Evolutionary conservation across 768 basidiomycete genomes (phyloP), one percentile per base, ranked within the genome.

Genomic region (Panellus pusillus): DNA sequence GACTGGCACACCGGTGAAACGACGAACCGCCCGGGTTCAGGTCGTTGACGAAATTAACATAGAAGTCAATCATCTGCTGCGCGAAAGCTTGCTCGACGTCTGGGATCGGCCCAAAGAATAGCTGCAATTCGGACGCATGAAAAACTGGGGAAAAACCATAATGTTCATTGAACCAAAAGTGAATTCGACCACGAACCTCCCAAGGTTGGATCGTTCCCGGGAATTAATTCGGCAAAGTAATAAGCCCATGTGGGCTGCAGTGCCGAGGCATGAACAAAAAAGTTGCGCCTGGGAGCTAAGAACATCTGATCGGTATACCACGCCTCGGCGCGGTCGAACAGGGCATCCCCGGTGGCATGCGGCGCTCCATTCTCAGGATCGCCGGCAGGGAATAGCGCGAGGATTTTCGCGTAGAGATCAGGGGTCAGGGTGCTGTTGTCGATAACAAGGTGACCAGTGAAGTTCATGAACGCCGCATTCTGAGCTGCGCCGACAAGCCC

Each of bases 291-390:
- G 0, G 80, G 73, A 0, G 77, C 71, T 29, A 84, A 67, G 63
- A 74, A 86, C 79, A 83, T 83, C 47, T 73, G 68, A 55, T 80
- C 81, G 1, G 79, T 79, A 57, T 84, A 86, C 78, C 79, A 86
- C 0, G 82, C 71, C 41, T 67, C 77, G 0, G 73, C 78, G 41
- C 83, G 66, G 59, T 85, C 83, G 50, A 80, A 85, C 7, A 85
- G 68, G 7, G 77, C 78, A 62, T 85, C 81, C 0, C 83, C 82
- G 0, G 81, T 85, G 52, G 79, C 77, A 69, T 82, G 84, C 0
- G 76, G 73, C 0, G 75, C 77, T 3, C 82, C 81, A 4, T 75
- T 63, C 2, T 71, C 61, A 3, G 74, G 68, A 46, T 79, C 76
- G 44, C 83, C 77, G 0, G 77, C 76, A 0, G 80, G 79, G 65